Evolutionary conservation across 192 early-diverging fungal species (phyloP).

Genomic region (Mortierella hygrophila): DNA sequence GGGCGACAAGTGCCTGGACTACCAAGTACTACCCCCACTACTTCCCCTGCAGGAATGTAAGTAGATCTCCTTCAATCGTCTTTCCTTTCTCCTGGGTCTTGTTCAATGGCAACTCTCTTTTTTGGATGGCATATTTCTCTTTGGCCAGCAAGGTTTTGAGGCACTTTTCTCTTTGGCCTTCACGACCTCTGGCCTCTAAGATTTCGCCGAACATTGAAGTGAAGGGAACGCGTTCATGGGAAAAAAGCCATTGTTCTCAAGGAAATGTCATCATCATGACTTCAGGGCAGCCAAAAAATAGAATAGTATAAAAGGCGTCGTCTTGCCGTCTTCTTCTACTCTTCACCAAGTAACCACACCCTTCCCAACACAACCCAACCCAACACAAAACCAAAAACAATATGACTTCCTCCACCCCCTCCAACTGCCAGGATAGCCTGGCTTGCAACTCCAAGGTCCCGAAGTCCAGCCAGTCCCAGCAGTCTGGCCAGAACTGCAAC

Average conservation of each 20-base stretch:
- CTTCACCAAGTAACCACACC: not conserved
- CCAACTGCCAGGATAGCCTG: not conserved
- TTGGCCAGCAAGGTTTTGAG: constrained; percentile 1
- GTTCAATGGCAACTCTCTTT: not conserved
- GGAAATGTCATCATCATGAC: not conserved
- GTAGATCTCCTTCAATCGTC: not conserved
- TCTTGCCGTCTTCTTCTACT: not conserved
- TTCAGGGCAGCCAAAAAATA: too few relatives aligned
- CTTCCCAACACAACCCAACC: not conserved
- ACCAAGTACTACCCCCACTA: not conserved
- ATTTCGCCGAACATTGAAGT: not conserved
- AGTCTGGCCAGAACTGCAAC: not conserved
- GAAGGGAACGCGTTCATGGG: not conserved
- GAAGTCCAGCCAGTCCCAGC: not conserved
- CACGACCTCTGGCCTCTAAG: not conserved
- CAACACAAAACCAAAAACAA: not conserved
- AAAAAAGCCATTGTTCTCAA: too few relatives aligned
- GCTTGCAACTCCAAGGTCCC: not conserved
- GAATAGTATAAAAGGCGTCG: not conserved
- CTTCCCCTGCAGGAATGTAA: not conserved
- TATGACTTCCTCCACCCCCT: not conserved
- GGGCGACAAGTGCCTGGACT: not conserved
- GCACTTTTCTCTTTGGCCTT: not conserved
- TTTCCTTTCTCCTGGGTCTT: not conserved
- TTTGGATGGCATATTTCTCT: not conserved